phyloP scores from a whole-genome alignment of 257 asterid species.

The Marsdenia floribunda region DNA sequence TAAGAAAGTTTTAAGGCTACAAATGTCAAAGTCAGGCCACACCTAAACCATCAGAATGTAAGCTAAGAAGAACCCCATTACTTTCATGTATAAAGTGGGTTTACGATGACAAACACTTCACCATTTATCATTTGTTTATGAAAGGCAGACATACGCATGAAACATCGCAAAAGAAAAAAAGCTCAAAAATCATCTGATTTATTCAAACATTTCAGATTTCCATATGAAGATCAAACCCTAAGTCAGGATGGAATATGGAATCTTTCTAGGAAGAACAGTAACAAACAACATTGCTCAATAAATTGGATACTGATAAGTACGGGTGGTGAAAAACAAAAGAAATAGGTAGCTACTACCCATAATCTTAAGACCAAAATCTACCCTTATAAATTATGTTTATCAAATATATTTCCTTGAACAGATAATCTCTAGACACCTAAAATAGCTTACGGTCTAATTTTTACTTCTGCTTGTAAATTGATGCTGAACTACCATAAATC shows the following conservation, averaged over 20 bases:
- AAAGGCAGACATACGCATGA: not conserved
- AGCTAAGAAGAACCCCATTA: not conserved
- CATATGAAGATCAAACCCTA: not conserved
- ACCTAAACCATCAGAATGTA: not conserved
- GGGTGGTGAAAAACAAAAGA: not conserved
- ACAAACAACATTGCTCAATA: not conserved
- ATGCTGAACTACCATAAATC: not conserved
- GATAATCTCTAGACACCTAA: not conserved
- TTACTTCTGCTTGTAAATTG: not conserved
- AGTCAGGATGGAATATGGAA: not conserved
- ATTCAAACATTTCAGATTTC: not conserved
- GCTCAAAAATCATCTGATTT: not conserved
- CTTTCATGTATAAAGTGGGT: not conserved
- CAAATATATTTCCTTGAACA: not conserved
- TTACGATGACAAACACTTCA: too few species aligned
- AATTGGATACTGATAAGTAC: not conserved
- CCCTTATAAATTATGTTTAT: not conserved
- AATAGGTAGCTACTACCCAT: not conserved
- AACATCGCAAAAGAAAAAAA: not conserved
- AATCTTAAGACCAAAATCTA: not conserved
- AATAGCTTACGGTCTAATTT: not conserved
- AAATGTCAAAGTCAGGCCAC: not conserved
- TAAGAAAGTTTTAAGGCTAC: not conserved
- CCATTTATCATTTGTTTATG: not conserved
- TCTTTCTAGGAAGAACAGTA: not conserved